Percentiles rank a stretch among this genome's conserved stretches.
Evolutionary conservation across 768 basidiomycete species (phyloP).

Genomic region (Amanita exitialis): DNA sequence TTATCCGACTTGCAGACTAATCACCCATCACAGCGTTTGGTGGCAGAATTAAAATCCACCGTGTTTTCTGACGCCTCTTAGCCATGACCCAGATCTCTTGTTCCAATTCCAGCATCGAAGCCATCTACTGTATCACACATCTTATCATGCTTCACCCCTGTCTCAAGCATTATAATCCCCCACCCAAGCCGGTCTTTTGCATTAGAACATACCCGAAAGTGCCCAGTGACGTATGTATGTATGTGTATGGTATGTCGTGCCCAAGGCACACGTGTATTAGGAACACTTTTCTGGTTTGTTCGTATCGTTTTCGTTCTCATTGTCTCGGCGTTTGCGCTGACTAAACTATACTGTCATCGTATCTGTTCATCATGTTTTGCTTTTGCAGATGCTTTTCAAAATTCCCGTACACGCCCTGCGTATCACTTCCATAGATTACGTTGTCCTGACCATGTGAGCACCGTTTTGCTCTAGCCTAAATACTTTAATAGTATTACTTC

Average conservation of each 20-base stretch:
- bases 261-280: slow-evolving; percentile 4
- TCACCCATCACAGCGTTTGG: slow-evolving; percentile 37
- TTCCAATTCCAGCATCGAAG: slow-evolving; percentile 4
- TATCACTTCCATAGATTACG: neutral
- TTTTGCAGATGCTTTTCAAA: slow-evolving; percentile 5
- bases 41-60: slow-evolving; percentile 49
- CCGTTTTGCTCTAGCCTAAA: neutral
- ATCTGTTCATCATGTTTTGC: neutral
- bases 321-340: neutral
- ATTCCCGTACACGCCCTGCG: neutral
- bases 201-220: neutral
- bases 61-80: slow-evolving; percentile 5
- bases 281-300: neutral
- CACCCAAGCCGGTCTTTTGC: neutral
- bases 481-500: neutral
- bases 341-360: neutral
- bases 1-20: neutral
- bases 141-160: neutral
- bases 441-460: neutral
- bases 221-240: slow-evolving; percentile 4
- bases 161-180: neutral
- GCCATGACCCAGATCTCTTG: neutral
- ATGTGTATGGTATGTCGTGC: slow-evolving; percentile 2
- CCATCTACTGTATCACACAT: slow-evolving; percentile 2
- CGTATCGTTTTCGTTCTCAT: neutral